These are phyloP conservation scores for Cryptococcus neoformans DNA, from an alignment of 1,284 basidiomycete genomes.

Conservation along the genomic window DNA sequence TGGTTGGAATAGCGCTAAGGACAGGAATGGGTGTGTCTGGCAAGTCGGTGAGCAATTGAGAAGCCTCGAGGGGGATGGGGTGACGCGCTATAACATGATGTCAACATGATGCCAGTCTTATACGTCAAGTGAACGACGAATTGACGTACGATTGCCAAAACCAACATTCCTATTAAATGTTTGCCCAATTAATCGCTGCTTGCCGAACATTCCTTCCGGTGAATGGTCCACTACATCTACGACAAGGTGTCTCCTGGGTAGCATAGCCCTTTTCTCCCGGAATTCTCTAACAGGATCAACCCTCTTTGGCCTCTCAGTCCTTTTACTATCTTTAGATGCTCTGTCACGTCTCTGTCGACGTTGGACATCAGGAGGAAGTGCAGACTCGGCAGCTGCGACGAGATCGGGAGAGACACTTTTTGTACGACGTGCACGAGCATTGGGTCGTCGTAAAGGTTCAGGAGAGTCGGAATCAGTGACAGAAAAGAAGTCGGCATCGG, in stretches of 20 bases:
- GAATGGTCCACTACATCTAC: slow-evolving; percentile 11
- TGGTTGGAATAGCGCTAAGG: slow-evolving; percentile 4
- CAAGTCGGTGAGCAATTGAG: not conserved
- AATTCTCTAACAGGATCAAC: not conserved
- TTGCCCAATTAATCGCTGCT: slow-evolving; percentile 2
- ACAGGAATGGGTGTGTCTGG: slow-evolving; percentile 10
- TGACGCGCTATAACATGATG: slow-evolving; percentile 6
- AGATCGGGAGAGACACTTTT: slow-evolving; percentile 9
- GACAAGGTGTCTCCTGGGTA: slow-evolving; percentile 8
- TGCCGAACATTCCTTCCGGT: slow-evolving; percentile 15
- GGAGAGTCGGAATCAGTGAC: slow-evolving; percentile 1
- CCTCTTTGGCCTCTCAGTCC: not conserved
- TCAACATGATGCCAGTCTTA: no score
- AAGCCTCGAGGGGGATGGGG: slow-evolving; percentile 1
- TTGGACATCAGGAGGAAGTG: slow-evolving; percentile 12
- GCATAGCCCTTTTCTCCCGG: slow-evolving; percentile 7
- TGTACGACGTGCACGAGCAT: slow-evolving; percentile 2
- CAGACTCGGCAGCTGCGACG: not conserved
- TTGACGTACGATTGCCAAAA: slow-evolving; percentile 7
- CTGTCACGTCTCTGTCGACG: slow-evolving; percentile 4
- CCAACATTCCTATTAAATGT: not conserved
- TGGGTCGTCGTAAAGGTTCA: not conserved
- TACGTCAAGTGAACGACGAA: not conserved
- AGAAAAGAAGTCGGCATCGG: slow-evolving; percentile 13
- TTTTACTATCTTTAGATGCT: not conserved